Evolutionary conservation across 148 eudicot species (phyloP), one percentile per base, ranked within the genome.

Genomic region (Arbutus unedo): DNA sequence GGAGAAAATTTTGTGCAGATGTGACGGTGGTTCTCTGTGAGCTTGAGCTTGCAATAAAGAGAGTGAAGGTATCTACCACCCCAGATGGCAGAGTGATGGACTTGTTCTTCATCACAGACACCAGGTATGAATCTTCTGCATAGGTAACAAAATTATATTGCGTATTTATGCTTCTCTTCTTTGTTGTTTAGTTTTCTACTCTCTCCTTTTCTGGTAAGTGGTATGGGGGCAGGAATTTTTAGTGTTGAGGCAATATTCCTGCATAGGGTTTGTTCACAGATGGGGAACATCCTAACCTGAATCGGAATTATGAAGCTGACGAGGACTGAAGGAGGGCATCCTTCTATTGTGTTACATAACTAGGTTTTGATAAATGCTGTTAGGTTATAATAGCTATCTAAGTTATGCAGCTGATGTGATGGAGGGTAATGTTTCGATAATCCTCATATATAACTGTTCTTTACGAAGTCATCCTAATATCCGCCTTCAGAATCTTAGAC

Each of bases 21-120:
- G 92, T 95, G 78, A 96, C 97, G 1, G 84, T 79, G 83, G 92
- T 91, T 77, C 92, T 93, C 77, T 93, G 92, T 76, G 94, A 96
- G 77, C 98, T 93, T 18, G 98, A 96, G 91, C 95, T 96, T 70
- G 89, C 87, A 21, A 91, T 96, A 82, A 87, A 91, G 86, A 90
- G 89, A 87, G 98, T 96, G 82, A 93, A 96, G 88, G 96, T 94
- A 43, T 96, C 98, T 18, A 96, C 98, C 14, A 94, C 96, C 55
- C 98, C 98, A 49, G 98, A 96, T 80, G 98, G 93, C 53, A 91
- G 84, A 88, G 98, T 96, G 86, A 85, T 96, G 88, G 98, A 94
- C 89, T 88, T 96, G 79, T 96, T 96, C 85, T 94, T 91, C 87
- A 83, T 96, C 83, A 96, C 98, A 2, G 98, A 96, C 82, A 87